Conservation (phyloP, 345 rosid species). For the Brassica rapa region DNA sequence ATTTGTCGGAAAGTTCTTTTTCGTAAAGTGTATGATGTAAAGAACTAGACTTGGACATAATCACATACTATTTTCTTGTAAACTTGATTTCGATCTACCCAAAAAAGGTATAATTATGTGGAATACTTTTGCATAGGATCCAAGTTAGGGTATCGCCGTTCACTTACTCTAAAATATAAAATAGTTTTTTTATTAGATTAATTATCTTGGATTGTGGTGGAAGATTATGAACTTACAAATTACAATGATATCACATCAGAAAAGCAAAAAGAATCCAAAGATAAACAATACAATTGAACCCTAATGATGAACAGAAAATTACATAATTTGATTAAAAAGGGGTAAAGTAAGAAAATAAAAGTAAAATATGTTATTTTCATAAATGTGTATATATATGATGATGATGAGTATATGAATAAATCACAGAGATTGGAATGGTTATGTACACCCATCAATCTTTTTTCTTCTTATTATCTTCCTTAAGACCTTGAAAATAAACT, state of each 20-base stretch:
- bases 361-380: background rate
- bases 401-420: slow-evolving; percentile 33
- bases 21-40: slow-evolving; percentile 17
- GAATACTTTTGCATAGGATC: slow-evolving; percentile 8
- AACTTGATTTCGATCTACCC: background rate
- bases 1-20: slow-evolving; percentile 15
- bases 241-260: slow-evolving; percentile 22
- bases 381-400: slow-evolving; percentile 10
- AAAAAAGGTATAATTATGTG: background rate
- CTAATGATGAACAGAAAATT: slow-evolving; percentile 14
- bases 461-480: slow-evolving; percentile 33
- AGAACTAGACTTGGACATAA: slow-evolving; percentile 6
- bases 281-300: background rate
- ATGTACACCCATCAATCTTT: slow-evolving; percentile 54
- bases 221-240: slow-evolving; percentile 16
- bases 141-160: slow-evolving; percentile 13
- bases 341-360: background rate
- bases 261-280: slow-evolving; percentile 20
- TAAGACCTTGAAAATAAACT: slow-evolving; percentile 1
- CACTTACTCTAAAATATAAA: slow-evolving; percentile 2
- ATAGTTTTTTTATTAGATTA: background rate
- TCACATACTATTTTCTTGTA: background rate
- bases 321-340: slow-evolving; percentile 6
- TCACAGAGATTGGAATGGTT: slow-evolving; percentile 33
- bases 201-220: slow-evolving; percentile 18